Conservation (phyloP, 2,329 filamentous ascomycete species). For the Aspergillus brunneoviolaceus region DNA sequence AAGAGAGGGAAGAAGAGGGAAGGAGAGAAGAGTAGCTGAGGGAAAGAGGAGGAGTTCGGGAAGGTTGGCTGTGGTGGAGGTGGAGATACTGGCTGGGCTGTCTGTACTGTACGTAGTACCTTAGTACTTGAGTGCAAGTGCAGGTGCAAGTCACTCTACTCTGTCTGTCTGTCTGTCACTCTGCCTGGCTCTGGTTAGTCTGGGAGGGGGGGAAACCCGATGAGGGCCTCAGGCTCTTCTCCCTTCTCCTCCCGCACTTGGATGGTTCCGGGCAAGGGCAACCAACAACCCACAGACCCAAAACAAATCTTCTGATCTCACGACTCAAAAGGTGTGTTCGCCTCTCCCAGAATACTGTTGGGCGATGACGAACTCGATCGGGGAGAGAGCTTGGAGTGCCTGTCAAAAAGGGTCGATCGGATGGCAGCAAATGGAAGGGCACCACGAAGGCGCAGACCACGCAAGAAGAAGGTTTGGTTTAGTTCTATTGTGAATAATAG, state of each 20-base stretch:
- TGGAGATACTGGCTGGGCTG: constrained; percentile 2
- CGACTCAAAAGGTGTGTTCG: background rate
- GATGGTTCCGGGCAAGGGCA: constrained; percentile 6
- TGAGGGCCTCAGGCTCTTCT: constrained; percentile 20
- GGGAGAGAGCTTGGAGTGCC: background rate
- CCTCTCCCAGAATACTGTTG: background rate
- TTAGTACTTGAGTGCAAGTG: too few relatives aligned
- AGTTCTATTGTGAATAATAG: background rate
- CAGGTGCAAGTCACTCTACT: too few relatives aligned
- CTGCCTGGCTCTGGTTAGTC: background rate
- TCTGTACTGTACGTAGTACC: background rate
- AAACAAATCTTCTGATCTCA: constrained; percentile 1
- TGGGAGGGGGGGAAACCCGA: background rate
- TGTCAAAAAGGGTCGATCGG: background rate
- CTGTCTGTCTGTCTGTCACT: background rate
- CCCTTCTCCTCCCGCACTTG: constrained; percentile 17
- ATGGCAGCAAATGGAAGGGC: background rate
- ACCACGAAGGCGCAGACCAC: background rate
- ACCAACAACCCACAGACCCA: constrained; percentile 2
- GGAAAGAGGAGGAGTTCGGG: constrained; percentile 10
- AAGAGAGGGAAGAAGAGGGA: constrained; percentile 9
- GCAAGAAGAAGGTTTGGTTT: background rate
- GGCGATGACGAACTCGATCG: background rate
- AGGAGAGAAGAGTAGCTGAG: constrained; percentile 9
- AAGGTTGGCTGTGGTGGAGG: constrained; percentile 16